Conservation (phyloP, 2,329 filamentous ascomycete genomes). For the Pestalotiopsis fici region DNA sequence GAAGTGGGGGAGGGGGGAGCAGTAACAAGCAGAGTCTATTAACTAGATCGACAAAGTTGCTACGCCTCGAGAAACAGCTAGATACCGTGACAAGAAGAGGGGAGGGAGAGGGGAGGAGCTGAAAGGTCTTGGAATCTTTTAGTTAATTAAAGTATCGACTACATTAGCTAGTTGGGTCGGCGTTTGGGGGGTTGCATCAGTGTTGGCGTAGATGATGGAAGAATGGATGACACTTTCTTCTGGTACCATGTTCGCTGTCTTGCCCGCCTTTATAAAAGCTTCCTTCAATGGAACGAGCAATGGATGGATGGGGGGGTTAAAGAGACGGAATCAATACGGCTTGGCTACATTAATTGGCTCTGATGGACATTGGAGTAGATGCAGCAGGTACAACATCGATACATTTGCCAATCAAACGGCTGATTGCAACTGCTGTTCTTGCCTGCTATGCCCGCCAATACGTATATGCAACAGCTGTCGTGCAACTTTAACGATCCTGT, state of each 20-base stretch:
- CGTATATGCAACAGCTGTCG: not conserved
- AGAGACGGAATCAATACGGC: not conserved
- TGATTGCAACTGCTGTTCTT: not conserved
- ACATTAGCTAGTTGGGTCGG: not conserved
- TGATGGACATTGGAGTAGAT: not conserved
- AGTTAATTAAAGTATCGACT: not conserved
- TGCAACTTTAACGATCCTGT: not conserved
- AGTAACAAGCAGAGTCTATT: not conserved
- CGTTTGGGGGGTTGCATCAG: slow-evolving; percentile 6
- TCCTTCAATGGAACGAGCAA: not conserved
- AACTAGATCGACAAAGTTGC: not conserved
- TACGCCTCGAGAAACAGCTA: not conserved
- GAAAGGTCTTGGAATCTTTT: not conserved
- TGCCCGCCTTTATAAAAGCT: not conserved
- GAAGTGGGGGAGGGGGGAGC: slow-evolving; percentile 9
- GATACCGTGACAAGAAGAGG: not conserved
- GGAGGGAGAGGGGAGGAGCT: not conserved
- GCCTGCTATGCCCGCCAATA: not conserved
- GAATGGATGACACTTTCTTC: not conserved
- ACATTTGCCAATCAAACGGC: not conserved
- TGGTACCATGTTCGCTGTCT: not conserved
- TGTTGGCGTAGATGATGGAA: slow-evolving; percentile 1
- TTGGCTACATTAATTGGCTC: not conserved
- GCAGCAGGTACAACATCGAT: not conserved
- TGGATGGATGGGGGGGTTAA: not conserved